phyloP scores from a whole-genome alignment of 202 grass and related monocot genomes.

The Dendrocalamus latiflorus region DNA sequence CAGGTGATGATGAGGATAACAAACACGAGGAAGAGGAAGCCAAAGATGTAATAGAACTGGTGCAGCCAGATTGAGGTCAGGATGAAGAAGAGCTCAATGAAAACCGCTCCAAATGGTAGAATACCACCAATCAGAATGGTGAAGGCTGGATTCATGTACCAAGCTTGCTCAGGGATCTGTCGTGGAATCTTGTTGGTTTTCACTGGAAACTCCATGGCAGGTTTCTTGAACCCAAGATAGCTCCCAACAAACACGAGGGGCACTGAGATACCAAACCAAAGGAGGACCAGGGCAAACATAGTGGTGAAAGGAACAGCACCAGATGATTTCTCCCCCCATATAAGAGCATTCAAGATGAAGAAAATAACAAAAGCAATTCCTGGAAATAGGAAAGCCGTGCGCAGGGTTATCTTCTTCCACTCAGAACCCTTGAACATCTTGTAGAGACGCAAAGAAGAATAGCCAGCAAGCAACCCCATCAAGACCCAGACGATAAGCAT shows the following conservation, averaged over 20 bases:
- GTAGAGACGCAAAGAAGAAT: constrained; percentile 64
- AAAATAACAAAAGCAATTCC: constrained; percentile 60
- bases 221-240: constrained; percentile 75
- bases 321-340: constrained; percentile 75
- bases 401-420: constrained; percentile 68
- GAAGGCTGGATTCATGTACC: constrained; percentile 76
- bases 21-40: constrained; percentile 75
- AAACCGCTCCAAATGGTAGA: constrained; percentile 69
- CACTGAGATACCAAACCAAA: constrained; percentile 77
- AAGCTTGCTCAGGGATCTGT: constrained; percentile 68
- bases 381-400: constrained; percentile 57
- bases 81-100: constrained; percentile 81
- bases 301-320: constrained; percentile 78
- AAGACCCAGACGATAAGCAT: constrained; percentile 78
- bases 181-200: constrained; percentile 75
- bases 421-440: constrained; percentile 83
- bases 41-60: constrained; percentile 78
- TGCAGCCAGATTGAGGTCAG: constrained; percentile 73
- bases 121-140: constrained; percentile 63
- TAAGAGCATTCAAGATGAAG: constrained; percentile 70
- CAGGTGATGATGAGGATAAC: constrained; percentile 67
- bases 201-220: constrained; percentile 58
- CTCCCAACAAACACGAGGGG: constrained; percentile 69
- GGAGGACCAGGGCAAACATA: constrained; percentile 69
- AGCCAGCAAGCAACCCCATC: constrained; percentile 75